Base-by-base conservation (phyloP, 768 basidiomycete genomes). In the Lactarius indigo region DNA sequence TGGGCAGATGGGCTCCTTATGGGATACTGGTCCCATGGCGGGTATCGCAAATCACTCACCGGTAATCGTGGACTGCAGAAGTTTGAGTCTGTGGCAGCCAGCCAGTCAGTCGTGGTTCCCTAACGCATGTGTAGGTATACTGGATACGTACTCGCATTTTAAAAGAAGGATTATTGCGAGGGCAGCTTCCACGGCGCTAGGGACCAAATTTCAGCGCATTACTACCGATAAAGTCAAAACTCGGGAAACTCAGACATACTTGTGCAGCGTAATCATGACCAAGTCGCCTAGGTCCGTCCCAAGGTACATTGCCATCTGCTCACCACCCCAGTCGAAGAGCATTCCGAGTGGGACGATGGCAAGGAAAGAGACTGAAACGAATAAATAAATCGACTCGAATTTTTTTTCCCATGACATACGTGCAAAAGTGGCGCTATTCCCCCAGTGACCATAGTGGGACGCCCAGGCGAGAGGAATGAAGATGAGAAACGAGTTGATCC, bases 41-140 rank as follows among this genome's bases (percentile, higher is more conserved):
- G 42, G 47, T 15, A 57, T 61, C 12, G 52, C 76, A 23, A 37
- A 33, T 12, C 15, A 59, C 62, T 30, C 64, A 84, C 87, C 89
- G 47, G 85, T 79, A 52, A 91, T 84, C 0, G 89, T 91, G 0
- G 87, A 83, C 71, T 91, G 90, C 47, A 91, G 74, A 4, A 92
- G 75, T 47, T 82, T 81, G 59, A 90, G 76, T 64, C 88, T 89
- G 52, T 30, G 41, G 28, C 20, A 41, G 63, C 8, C 69, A 63
- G 13, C 18, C 28, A 15, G 10, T 47, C 15, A 39, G 37, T 39
- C 1, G 47, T 18, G 18, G 3, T 26, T 20, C 33, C 15, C 13
- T 5, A 23, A 8, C 37, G 55, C 56, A n/a, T 37, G 37, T 13
- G 37, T 39, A 39, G 37, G 23, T 31, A n/a, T 35, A 8, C 37